These are phyloP conservation scores for Sugiyamaella pinicola DNA, from an alignment of 1,139 yeast genomes.

Conservation along the genomic window DNA sequence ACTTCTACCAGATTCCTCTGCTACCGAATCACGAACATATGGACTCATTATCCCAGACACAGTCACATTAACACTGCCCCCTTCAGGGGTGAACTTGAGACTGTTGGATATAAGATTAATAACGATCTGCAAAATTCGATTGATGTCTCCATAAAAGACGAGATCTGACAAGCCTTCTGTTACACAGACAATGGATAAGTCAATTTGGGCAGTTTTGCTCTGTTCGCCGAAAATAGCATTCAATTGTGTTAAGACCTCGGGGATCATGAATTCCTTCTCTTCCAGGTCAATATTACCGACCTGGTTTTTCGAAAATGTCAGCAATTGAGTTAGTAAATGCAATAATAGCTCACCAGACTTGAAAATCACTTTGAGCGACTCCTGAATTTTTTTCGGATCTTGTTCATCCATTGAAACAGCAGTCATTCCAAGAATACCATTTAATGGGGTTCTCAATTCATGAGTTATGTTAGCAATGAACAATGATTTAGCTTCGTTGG, in stretches of 20 bases:
- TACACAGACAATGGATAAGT: conserved; percentile 48
- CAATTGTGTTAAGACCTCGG: conserved; percentile 79
- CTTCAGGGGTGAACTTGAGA: conserved; percentile 86
- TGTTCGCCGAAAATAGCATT: conserved; percentile 85
- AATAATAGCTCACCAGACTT: conserved; percentile 83
- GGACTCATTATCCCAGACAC: conserved; percentile 39
- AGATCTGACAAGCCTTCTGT: conserved; percentile 44
- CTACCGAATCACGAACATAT: conserved; percentile 18
- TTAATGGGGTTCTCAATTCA: conserved; percentile 86
- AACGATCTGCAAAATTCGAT: conserved; percentile 85
- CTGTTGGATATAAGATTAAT: conserved; percentile 92
- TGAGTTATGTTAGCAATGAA: conserved; percentile 94
- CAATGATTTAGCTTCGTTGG: conserved; percentile 90
- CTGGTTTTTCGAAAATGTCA: conserved; percentile 85
- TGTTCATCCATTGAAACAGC: conserved; percentile 87
- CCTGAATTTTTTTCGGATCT: conserved; percentile 68
- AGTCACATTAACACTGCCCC: conserved; percentile 74
- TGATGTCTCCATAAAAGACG: conserved; percentile 84
- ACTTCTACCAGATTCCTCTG: conserved; percentile 18
- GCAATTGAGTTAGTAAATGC: conserved; percentile 81
- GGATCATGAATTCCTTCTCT: conserved; percentile 68
- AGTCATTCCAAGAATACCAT: conserved; percentile 93
- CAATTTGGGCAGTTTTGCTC: conserved; percentile 74
- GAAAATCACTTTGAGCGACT: conserved; percentile 71
- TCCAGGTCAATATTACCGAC: conserved; percentile 70